Evolutionary conservation across 371 early-diverging fungal species (phyloP), one percentile per base, ranked within the genome.

Genomic region (Mucor plumbeus): DNA sequence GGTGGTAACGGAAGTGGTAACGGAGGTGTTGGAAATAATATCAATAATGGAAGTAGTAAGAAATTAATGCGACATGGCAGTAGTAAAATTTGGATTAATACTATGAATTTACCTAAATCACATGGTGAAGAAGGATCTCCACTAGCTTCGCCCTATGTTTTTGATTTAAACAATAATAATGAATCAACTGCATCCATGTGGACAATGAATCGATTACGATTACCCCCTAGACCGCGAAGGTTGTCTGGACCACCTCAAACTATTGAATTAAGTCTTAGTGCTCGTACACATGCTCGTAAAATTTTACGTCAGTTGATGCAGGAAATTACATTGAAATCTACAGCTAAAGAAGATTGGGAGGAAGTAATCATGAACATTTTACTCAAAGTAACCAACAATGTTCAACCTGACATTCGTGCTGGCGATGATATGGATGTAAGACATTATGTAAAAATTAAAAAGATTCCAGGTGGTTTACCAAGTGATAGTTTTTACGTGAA

Each of bases 371-470:
- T 90, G 74, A 82, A 85, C 21, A 66, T 96, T 44, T 74, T 93
- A 15, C 76, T 92, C 58, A 87, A 88, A 64, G 88, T 91, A 0
- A 85, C 91, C n/a, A 85, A 85, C 38, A 81, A 85, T 55, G 86
- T 95, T 8, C 84, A 85, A 14, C 91, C 92, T 0, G 88, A 92
- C 71, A 87, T 92, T 15, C 75, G 85, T 6, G 81, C 82, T 33
- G 93, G 94, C 35, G 95, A 96, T 67, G 86, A 85, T 64, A 95
- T 95, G 82, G 97, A 97, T 72, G 87, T 96, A 21, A 87, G 95
- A 17, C 91, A 92, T 34, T 95, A 93, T 65, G 91, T 99, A 64
- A 96, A 96, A 70, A 92, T 98, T 75, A 99, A 99, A 74, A 92
- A 91, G 67, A 91, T 98, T 15, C 94, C 97, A 0, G 97, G 97